A percentile compares a stretch with the other conserved stretches of the same genome.
These are phyloP conservation scores for Stevia rebaudiana DNA, from an alignment of 140 eudicot species.

Conservation along the genomic window DNA sequence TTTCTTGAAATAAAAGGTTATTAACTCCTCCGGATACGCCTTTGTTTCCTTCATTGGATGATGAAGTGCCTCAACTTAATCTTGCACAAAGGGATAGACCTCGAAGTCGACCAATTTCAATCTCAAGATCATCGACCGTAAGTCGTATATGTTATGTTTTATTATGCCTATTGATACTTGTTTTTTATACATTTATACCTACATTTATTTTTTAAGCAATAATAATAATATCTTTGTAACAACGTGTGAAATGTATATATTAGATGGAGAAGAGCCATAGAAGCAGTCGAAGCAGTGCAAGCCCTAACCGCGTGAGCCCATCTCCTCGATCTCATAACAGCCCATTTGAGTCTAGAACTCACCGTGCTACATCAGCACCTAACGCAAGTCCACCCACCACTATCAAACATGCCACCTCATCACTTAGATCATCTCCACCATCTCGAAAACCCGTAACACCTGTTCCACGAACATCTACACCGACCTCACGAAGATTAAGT, in stretches of 20 bases:
- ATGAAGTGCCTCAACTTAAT: conserved; percentile 47
- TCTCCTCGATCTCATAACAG: not conserved
- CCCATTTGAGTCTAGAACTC: not conserved
- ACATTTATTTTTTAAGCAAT: not conserved
- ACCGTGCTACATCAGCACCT: conserved; percentile 49
- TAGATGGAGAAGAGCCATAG: conserved; percentile 72
- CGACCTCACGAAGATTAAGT: conserved; percentile 57
- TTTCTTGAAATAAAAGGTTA: conserved; percentile 46
- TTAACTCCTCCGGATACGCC: conserved; percentile 97
- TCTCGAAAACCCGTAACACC: conserved; percentile 53
- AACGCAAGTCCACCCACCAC: conserved; percentile 60
- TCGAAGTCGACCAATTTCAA: conserved; percentile 67
- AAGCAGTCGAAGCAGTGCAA: conserved; percentile 78
- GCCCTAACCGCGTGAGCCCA: not conserved
- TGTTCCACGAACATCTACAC: conserved; percentile 47
- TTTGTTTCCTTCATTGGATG: conserved; percentile 75
- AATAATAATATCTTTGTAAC: not conserved
- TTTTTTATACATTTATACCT: not conserved
- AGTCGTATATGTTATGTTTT: conserved; percentile 16
- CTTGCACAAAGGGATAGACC: conserved; percentile 70
- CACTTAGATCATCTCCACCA: conserved; percentile 66
- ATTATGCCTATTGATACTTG: conserved; percentile 9
- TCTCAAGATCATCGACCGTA: conserved; percentile 90
- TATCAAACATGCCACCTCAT: conserved; percentile 31
- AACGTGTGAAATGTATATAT: conserved; percentile 2